Evolutionary conservation across 108 stramenopile genomes (phyloP).

Genomic region (Nannochloropsis oceanica): DNA sequence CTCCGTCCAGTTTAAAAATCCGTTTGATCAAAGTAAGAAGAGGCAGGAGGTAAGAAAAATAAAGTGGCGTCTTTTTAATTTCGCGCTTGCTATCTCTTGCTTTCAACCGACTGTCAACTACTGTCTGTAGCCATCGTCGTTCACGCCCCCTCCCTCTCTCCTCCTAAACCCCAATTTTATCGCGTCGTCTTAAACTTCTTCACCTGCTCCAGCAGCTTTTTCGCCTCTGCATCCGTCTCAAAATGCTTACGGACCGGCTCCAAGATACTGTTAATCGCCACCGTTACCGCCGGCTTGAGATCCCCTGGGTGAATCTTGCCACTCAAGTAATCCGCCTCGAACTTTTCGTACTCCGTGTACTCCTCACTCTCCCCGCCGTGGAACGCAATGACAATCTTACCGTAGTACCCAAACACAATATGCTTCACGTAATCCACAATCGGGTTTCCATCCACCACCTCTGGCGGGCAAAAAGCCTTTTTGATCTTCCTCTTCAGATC

Average conservation of each 20-base stretch:
- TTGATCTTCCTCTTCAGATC: constrained; percentile 90
- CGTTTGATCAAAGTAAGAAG: too few relatives aligned
- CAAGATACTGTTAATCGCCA: constrained; percentile 65
- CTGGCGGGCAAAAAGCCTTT: constrained; percentile 95
- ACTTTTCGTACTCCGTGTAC: constrained; percentile 54
- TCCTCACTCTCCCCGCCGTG: constrained; percentile 61
- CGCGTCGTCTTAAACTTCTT: constrained; percentile 38
- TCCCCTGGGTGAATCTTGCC: constrained; percentile 88
- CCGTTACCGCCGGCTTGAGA: constrained; percentile 73
- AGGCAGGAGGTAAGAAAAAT: too few relatives aligned
- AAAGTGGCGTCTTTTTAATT: too few relatives aligned
- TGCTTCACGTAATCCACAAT: constrained; percentile 86
- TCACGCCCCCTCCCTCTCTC: background rate
- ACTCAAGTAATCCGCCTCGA: constrained; percentile 60
- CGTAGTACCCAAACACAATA: constrained; percentile 65
- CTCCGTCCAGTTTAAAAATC: too few relatives aligned
- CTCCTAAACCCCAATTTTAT: background rate
- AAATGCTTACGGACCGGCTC: constrained; percentile 96
- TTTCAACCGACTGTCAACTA: too few relatives aligned
- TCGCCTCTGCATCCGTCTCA: constrained; percentile 55
- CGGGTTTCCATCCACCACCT: constrained; percentile 54
- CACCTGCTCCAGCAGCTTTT: constrained; percentile 70
- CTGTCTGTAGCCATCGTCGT: background rate
- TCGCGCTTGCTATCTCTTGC: too few relatives aligned
- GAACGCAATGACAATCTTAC: constrained; percentile 39